Conservation (phyloP, 768 basidiomycete genomes). For the Pulveroboletus ravenelii region DNA sequence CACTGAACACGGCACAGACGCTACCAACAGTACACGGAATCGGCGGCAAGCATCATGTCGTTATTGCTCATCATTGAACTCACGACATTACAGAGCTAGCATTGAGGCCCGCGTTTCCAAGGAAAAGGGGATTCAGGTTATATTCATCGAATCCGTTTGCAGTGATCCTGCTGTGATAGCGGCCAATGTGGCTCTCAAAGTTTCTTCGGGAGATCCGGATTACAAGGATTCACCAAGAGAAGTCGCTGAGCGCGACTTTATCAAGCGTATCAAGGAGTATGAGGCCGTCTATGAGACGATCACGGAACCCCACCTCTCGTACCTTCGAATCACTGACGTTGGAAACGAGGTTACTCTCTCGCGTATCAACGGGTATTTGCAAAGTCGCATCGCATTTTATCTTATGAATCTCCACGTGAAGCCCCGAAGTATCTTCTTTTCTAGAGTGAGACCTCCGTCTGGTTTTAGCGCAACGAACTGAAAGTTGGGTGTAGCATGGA, state of each 20-base stretch:
- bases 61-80: not conserved
- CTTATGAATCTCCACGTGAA: constrained; percentile 98
- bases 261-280: constrained; percentile 86
- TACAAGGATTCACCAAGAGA: constrained; percentile 87
- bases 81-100: constrained; percentile 51
- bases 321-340: constrained; percentile 89
- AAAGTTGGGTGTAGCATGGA: constrained; percentile 63
- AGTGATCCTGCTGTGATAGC: constrained; percentile 93
- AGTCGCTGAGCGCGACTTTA: constrained; percentile 85
- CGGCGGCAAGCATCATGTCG: constrained; percentile 51
- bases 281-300: constrained; percentile 96
- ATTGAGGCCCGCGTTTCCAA: constrained; percentile 79
- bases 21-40: constrained; percentile 83
- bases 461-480: constrained; percentile 4
- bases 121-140: constrained; percentile 82
- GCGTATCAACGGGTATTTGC: constrained; percentile 90
- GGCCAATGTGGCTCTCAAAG: constrained; percentile 94
- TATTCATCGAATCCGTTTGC: constrained; percentile 95
- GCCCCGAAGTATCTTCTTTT: constrained; percentile 94
- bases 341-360: constrained; percentile 84
- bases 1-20: constrained; percentile 53
- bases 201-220: constrained; percentile 94
- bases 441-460: constrained; percentile 59
- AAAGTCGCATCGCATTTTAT: constrained; percentile 96
- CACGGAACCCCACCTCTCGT: constrained; percentile 84